Percentiles rank a stretch among this genome's conserved stretches.
These are phyloP conservation scores for Nicotiana noctiflora DNA, from an alignment of 257 asterid genomes.

Conservation along the genomic window DNA sequence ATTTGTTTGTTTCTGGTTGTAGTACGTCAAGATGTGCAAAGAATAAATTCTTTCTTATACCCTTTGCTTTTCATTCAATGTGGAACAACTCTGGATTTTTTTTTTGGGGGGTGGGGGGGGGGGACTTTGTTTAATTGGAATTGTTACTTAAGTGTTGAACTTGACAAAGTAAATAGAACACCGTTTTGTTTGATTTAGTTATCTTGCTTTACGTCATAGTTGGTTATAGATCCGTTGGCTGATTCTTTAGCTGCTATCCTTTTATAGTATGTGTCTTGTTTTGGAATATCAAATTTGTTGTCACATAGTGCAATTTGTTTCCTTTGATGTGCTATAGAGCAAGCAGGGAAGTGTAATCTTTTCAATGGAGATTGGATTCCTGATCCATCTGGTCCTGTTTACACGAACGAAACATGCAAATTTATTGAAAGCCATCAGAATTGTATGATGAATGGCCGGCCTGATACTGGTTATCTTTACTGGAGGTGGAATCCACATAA, in stretches of 20 bases:
- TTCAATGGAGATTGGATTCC: constrained; percentile 73
- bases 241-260: background rate
- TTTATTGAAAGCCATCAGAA: constrained; percentile 63
- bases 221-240: background rate
- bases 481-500: constrained; percentile 80
- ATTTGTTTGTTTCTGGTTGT: background rate
- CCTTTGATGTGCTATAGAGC: constrained; percentile 12
- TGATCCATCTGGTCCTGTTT: constrained; percentile 48
- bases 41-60: background rate
- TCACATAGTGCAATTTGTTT: background rate
- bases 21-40: background rate
- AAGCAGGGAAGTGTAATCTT: constrained; percentile 44
- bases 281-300: constrained; percentile 2
- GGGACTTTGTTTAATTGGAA: background rate
- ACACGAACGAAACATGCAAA: constrained; percentile 56
- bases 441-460: constrained; percentile 69
- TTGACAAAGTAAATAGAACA: background rate
- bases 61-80: background rate
- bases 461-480: constrained; percentile 57
- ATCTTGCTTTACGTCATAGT: too few species aligned
- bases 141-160: background rate
- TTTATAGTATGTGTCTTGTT: background rate
- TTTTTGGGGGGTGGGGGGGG: background rate
- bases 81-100: background rate
- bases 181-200: background rate